These are phyloP conservation scores for Aspergillus cavernicola DNA, from an alignment of 495 filamentous ascomycete genomes.

Conservation along the genomic window DNA sequence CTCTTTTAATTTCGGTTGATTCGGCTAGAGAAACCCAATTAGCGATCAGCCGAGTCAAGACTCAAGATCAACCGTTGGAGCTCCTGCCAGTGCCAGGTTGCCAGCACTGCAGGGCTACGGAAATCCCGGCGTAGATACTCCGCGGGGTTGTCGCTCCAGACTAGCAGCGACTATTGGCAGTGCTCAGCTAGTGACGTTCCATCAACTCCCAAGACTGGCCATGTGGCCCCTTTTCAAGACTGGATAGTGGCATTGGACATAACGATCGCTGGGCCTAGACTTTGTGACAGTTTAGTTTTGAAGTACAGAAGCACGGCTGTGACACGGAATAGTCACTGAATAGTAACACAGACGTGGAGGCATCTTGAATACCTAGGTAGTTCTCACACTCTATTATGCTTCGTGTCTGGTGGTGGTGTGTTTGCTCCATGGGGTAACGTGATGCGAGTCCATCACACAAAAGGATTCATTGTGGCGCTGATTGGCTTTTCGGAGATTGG, in stretches of 20 bases:
- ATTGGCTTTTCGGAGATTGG: conserved; percentile 9
- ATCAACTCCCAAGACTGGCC: background rate
- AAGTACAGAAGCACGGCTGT: no score
- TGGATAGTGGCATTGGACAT: background rate
- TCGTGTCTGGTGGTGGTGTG: no score
- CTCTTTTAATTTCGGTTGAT: background rate
- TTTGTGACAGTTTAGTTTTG: background rate
- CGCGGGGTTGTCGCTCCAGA: background rate
- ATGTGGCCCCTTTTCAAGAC: conserved; percentile 3
- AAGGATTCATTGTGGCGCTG: background rate
- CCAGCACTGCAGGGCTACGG: background rate
- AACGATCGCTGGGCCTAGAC: conserved; percentile 3
- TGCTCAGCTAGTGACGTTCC: background rate
- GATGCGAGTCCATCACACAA: background rate
- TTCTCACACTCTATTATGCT: no score
- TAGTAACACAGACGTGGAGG: no score
- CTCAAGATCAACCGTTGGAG: background rate
- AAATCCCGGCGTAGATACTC: background rate
- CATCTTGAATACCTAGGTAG: no score
- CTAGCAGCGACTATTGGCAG: conserved; percentile 6
- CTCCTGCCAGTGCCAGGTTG: background rate
- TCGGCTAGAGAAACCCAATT: background rate
- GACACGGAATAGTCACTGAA: no score
- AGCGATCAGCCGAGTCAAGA: background rate
- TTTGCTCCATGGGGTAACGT: background rate